Base-by-base conservation (phyloP, 2,329 filamentous ascomycete genomes). In the Leptodontidium sp. region DNA sequence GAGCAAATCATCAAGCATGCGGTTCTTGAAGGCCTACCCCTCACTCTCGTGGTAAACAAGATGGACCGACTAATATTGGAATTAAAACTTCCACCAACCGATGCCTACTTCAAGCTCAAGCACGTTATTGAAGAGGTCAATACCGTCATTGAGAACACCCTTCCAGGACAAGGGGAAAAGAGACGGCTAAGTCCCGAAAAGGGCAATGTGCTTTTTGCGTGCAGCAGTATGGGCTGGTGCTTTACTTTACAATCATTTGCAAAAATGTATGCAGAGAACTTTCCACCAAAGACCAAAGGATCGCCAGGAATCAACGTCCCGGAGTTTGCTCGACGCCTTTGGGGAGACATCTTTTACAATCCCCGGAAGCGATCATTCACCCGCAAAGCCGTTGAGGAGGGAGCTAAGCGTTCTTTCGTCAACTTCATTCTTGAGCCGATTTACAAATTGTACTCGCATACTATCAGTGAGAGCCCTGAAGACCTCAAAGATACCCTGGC, bases 121-220 rank as follows among this genome's bases (percentile, higher is more conserved):
- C 94, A 98, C 79, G 94, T 98, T n/a, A 89, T 99, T 64, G 96
- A 99, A 80, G 93, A 98, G 81, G 94, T 99, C 80, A 99, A 99
- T 81, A 97, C 93, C 0, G 84, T 96, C 74, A 98, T 99, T 76
- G 93, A 97, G 78, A 94, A 92, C 78, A 91, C 92, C 2, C 85
- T 94, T 35, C 95, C 96, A 4, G 91, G 93, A 1, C 88, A 89
- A 75, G 94, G 94, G 35, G 93, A 93, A 76, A 89, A 87, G 70
- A 89, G 88, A 80, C 89, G 96, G 72, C 81, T 99, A 71, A 98
- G 95, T 74, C 96, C 96, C 0, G 96, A 99, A 78, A 97, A 94
- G 82, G 96, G 96, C 70, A 99, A 99, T 78, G 96, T 99, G n/a
- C 90, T 97, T 11, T 99, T 99, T 78, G 93, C 95, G 0, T 97